Evolutionary conservation across 2,329 filamentous ascomycete species (phyloP).

Genomic region (Drechslerella dactyloides): DNA sequence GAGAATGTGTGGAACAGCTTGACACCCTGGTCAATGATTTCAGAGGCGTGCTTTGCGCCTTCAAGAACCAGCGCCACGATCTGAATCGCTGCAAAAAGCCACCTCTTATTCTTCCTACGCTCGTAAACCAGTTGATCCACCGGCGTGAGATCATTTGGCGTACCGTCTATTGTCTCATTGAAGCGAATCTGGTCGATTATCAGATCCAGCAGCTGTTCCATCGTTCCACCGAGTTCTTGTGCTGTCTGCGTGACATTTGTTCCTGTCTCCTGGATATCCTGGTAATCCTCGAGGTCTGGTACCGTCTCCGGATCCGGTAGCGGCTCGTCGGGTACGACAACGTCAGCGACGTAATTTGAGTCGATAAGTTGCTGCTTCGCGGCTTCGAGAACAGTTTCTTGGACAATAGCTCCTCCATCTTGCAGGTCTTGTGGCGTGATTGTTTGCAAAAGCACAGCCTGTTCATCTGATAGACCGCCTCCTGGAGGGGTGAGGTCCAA

Average conservation of each 20-base stretch:
- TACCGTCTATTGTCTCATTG: constrained; percentile 5
- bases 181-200: constrained; percentile 15
- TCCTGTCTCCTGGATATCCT: constrained; percentile 15
- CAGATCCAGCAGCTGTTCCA: constrained; percentile 15
- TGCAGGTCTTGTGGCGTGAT: constrained; percentile 8
- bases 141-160: not conserved
- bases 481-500: not conserved
- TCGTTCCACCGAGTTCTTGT: constrained; percentile 3
- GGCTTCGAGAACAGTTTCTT: constrained; percentile 20
- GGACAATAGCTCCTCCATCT: not conserved
- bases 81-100: constrained; percentile 7
- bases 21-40: constrained; percentile 4
- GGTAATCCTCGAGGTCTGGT: constrained; percentile 5
- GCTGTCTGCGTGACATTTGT: constrained; percentile 15
- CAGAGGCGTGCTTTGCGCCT: constrained; percentile 3
- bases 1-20: constrained; percentile 6
- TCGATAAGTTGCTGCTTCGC: constrained; percentile 12
- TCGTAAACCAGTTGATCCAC: not conserved
- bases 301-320: not conserved
- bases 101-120: constrained; percentile 15
- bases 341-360: not conserved
- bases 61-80: constrained; percentile 8
- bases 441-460: constrained; percentile 10
- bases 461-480: constrained; percentile 15
- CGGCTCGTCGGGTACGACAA: not conserved